A percentile compares a stretch with the other conserved stretches of the same genome.
Evolutionary conservation across 2,329 filamentous ascomycete genomes (phyloP).

Genomic region (Alternaria brassicicola): DNA sequence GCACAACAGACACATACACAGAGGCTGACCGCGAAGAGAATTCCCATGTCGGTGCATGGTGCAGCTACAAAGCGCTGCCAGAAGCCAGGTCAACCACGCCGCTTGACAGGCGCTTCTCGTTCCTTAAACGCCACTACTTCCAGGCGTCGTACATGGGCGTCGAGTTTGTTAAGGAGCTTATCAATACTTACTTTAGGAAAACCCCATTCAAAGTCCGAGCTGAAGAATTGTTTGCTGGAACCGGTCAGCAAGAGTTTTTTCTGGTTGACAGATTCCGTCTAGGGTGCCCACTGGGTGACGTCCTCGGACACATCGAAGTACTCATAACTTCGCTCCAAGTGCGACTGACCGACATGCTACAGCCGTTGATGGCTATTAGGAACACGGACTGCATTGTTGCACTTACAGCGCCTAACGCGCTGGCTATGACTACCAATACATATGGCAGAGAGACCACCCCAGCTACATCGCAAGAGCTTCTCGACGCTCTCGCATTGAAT

Average conservation of each 20-base stretch:
- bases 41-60: not conserved
- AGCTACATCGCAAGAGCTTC: too few species aligned
- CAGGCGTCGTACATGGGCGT: not conserved
- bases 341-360: not conserved
- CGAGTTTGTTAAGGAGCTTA: not conserved
- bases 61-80: not conserved
- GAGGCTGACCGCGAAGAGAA: not conserved
- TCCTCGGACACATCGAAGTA: not conserved
- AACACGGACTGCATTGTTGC: not conserved
- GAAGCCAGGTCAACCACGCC: not conserved
- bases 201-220: rapidly evolving
- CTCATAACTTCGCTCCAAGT: not conserved
- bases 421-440: not conserved
- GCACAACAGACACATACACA: not conserved
- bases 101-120: not conserved
- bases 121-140: not conserved
- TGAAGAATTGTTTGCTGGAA: not conserved
- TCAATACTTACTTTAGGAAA: too few species aligned
- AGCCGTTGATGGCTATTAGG: not conserved
- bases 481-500: too few species aligned
- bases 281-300: not conserved
- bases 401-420: not conserved
- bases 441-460: too few species aligned
- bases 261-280: not conserved
- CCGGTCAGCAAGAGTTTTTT: not conserved